These are phyloP conservation scores for Excoecaria agallocha DNA, from an alignment of 345 rosid species.

Conservation along the genomic window DNA sequence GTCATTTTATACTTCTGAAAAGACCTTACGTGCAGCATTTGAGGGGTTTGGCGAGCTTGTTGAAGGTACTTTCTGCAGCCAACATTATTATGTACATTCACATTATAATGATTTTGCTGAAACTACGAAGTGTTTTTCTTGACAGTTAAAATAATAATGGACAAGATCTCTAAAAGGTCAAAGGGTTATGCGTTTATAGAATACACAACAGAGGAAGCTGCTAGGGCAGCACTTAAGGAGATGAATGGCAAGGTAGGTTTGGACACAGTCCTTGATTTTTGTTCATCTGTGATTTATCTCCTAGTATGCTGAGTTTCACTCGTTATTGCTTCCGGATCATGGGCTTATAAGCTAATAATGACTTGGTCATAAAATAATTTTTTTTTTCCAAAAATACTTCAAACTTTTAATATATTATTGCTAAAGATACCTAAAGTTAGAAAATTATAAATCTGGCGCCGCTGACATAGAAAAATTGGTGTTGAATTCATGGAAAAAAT, in stretches of 20 bases:
- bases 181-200: slow-evolving; percentile 90
- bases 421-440: too few relatives aligned
- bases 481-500: too few relatives aligned
- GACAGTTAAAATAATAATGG: slow-evolving; percentile 90
- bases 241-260: slow-evolving; percentile 88
- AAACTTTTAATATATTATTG: too few relatives aligned
- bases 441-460: too few relatives aligned
- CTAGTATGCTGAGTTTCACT: slow-evolving; percentile 16
- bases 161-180: slow-evolving; percentile 94
- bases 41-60: slow-evolving; percentile 88
- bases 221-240: slow-evolving; percentile 76
- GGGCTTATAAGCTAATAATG: too few relatives aligned
- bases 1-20: slow-evolving; percentile 95
- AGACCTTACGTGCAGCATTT: slow-evolving; percentile 82
- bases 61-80: slow-evolving; percentile 49
- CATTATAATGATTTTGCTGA: not conserved
- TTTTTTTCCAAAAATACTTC: too few relatives aligned
- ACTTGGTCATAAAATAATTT: too few relatives aligned
- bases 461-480: too few relatives aligned
- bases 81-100: not conserved
- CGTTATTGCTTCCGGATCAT: not conserved
- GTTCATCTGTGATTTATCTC: slow-evolving; percentile 1
- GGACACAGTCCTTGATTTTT: not conserved
- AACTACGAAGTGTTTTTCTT: slow-evolving; percentile 1
- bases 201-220: slow-evolving; percentile 92